These are phyloP conservation scores for Planoprotostelium fungivorum DNA, from an alignment of 78 protist species.

Conservation along the genomic window DNA sequence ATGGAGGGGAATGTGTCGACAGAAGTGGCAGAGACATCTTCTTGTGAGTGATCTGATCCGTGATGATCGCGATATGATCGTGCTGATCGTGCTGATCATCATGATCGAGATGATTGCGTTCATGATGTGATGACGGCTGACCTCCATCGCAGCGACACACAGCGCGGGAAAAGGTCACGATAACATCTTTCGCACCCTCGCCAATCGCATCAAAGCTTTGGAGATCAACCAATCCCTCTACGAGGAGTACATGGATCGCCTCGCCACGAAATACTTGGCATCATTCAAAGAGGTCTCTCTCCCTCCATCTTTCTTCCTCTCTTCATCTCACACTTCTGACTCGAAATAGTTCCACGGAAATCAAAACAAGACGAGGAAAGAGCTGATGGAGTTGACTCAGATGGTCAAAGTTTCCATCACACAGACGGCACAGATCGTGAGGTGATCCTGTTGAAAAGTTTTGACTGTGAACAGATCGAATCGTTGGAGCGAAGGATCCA, in stretches of 20 bases:
- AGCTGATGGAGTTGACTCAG: background rate
- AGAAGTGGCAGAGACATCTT: background rate
- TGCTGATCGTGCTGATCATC: background rate
- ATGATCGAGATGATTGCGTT: background rate
- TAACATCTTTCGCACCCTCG: slow-evolving; percentile 37
- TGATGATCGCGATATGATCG: background rate
- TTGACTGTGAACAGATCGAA: background rate
- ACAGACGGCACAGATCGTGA: background rate
- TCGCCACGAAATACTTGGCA: background rate
- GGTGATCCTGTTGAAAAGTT: background rate
- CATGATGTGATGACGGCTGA: background rate
- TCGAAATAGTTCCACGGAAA: background rate
- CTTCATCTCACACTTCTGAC: too few species aligned
- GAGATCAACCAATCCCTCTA: slow-evolving; percentile 33
- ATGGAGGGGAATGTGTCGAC: slow-evolving; percentile 5
- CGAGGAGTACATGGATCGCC: background rate
- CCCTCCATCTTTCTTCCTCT: too few species aligned
- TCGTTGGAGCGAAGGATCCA: background rate
- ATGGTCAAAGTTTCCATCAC: background rate
- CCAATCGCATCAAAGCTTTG: slow-evolving; percentile 23
- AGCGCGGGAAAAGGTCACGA: slow-evolving; percentile 16
- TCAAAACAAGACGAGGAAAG: background rate
- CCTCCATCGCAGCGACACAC: background rate
- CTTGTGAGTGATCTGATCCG: background rate
- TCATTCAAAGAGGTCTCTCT: background rate